Percentiles rank a stretch among this genome's conserved stretches.
phyloP scores from a whole-genome alignment of 768 basidiomycete species.

The Trametes elegans region DNA sequence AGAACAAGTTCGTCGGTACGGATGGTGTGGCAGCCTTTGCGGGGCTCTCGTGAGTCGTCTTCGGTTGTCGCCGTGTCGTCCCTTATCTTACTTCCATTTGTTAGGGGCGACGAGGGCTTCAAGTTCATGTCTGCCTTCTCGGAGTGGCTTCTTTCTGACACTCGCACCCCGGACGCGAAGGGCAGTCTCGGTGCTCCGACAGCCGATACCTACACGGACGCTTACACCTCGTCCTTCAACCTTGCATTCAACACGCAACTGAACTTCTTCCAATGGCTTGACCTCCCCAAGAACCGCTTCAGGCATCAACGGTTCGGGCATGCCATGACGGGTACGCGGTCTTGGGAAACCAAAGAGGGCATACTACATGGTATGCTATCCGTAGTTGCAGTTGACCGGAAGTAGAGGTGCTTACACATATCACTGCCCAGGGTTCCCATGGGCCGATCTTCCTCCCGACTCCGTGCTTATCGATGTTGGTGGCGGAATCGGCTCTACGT shows the following conservation, averaged over 20 bases:
- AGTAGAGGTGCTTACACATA: too few species aligned
- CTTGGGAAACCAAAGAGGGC: slow-evolving; percentile 68
- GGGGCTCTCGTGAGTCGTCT: slow-evolving; percentile 52
- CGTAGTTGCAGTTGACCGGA: too few species aligned
- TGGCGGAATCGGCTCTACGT: slow-evolving; percentile 18
- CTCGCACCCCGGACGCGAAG: slow-evolving; percentile 1
- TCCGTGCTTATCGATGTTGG: slow-evolving; percentile 20
- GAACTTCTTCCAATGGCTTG: slow-evolving; percentile 72
- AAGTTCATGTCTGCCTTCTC: slow-evolving; percentile 75
- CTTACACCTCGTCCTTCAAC: slow-evolving; percentile 55
- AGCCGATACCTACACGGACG: not conserved
- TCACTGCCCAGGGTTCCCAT: slow-evolving; percentile 16
- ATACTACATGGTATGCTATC: slow-evolving; percentile 4
- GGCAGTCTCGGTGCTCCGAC: not conserved
- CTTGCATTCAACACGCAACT: slow-evolving; percentile 56
- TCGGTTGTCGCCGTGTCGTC: too few species aligned
- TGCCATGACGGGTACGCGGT: slow-evolving; percentile 70
- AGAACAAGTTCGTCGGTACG: slow-evolving; percentile 62
- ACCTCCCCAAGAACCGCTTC: slow-evolving; percentile 45
- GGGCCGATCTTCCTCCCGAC: slow-evolving; percentile 14
- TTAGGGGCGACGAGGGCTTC: slow-evolving; percentile 65
- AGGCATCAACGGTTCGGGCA: slow-evolving; percentile 67
- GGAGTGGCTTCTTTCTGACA: slow-evolving; percentile 39
- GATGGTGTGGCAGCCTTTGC: slow-evolving; percentile 71
- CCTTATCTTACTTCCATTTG: not conserved